Percentiles rank a stretch among this genome's conserved stretches.
These are phyloP conservation scores for Musa acuminata DNA, from an alignment of 176 grass and related monocot genomes.

Conservation along the genomic window DNA sequence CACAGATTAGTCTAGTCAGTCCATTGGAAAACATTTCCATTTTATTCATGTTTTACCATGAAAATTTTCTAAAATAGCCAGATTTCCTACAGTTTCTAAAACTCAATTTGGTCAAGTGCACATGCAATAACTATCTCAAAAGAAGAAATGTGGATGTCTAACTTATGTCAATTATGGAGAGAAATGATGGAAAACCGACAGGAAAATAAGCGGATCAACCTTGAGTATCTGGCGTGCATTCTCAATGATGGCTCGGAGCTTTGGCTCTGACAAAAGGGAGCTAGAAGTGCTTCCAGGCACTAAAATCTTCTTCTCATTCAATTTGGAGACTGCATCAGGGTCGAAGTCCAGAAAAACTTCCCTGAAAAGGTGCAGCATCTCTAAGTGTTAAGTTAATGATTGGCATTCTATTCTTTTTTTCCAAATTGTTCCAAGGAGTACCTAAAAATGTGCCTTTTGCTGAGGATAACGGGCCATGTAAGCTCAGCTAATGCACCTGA, in stretches of 20 bases:
- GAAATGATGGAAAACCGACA: not conserved
- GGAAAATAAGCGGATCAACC: slow-evolving; percentile 22
- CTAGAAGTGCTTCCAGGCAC: slow-evolving; percentile 37
- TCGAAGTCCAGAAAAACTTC: slow-evolving; percentile 80
- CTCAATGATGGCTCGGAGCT: slow-evolving; percentile 63
- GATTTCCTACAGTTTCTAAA: not conserved
- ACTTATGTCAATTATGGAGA: not conserved
- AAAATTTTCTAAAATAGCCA: not conserved
- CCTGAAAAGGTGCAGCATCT: slow-evolving; percentile 31
- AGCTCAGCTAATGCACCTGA: slow-evolving; percentile 79
- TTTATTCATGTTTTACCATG: not conserved
- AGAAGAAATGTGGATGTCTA: not conserved
- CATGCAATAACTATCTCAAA: not conserved
- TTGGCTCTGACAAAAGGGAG: slow-evolving; percentile 79
- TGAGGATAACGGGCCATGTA: slow-evolving; percentile 85
- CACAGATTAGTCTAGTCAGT: not conserved
- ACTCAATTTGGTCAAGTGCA: not conserved
- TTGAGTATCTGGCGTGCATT: slow-evolving; percentile 69
- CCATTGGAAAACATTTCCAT: no score
- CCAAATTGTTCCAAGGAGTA: slow-evolving; percentile 24
- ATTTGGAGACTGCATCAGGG: slow-evolving; percentile 43
- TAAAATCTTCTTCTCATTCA: slow-evolving; percentile 73
- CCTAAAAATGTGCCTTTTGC: slow-evolving; percentile 78
- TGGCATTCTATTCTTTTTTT: not conserved
- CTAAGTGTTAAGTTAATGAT: not conserved